These are phyloP conservation scores for Pogostemon cablin DNA, from an alignment of 257 asterid genomes.

Conservation along the genomic window DNA sequence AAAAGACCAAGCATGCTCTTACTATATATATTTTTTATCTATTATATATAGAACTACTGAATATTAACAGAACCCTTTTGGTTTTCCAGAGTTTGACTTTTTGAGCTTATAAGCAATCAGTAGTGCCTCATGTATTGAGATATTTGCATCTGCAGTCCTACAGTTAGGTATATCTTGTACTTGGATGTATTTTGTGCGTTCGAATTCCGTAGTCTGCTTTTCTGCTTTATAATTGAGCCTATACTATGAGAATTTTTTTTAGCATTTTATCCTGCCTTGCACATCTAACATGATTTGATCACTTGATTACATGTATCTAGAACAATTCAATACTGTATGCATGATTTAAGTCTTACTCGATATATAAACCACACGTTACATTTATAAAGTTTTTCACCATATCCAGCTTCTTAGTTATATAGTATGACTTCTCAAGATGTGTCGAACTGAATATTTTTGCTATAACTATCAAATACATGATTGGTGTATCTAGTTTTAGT, in stretches of 20 bases:
- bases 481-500: too few relatives aligned
- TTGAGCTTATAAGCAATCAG: constrained; percentile 1
- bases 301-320: constrained; percentile 2
- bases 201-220: not conserved
- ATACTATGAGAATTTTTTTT: constrained; percentile 2
- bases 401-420: too few relatives aligned
- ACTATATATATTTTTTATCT: not conserved
- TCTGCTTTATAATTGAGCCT: constrained; percentile 6
- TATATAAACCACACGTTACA: too few relatives aligned
- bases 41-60: constrained; percentile 18
- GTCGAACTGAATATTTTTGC: too few relatives aligned
- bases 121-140: constrained; percentile 1
- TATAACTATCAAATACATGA: too few relatives aligned
- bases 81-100: not conserved
- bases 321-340: not conserved
- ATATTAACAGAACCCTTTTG: not conserved
- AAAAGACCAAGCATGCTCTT: too few relatives aligned
- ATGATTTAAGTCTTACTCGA: not conserved
- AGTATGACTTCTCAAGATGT: too few relatives aligned
- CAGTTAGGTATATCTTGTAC: constrained; percentile 5
- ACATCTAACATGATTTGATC: not conserved
- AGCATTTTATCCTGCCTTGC: not conserved
- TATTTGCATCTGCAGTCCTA: constrained; percentile 9
- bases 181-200: not conserved
- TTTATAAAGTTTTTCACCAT: too few relatives aligned